Evolutionary conservation across 169 alveolate genomes (phyloP).

Genomic region (Plasmodium adleri): DNA sequence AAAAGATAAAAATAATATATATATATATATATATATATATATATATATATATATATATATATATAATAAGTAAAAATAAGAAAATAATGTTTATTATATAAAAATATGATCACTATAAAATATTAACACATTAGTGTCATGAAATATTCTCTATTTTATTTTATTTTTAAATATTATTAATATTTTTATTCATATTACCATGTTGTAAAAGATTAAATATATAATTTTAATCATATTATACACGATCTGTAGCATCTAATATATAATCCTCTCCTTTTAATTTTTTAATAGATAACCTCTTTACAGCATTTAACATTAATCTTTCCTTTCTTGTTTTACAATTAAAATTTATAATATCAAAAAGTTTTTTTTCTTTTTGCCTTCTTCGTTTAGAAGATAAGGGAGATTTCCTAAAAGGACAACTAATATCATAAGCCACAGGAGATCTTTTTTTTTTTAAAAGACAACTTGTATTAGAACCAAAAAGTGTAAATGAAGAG

Average conservation of each 20-base stretch:
- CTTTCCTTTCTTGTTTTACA: constrained; percentile 84
- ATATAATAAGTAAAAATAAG: too few relatives aligned
- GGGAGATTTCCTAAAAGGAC: constrained; percentile 81
- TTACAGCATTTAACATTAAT: constrained; percentile 78
- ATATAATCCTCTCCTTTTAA: constrained; percentile 65
- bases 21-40: too few relatives aligned
- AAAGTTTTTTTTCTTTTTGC: constrained; percentile 81
- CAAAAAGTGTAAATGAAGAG: constrained; percentile 69
- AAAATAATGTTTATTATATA: too few relatives aligned
- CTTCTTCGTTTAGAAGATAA: constrained; percentile 84
- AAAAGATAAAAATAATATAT: too few relatives aligned
- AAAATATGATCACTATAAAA: too few relatives aligned
- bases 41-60: too few relatives aligned
- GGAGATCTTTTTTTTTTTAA: constrained; percentile 77
- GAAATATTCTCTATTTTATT: neutral
- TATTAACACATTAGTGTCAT: too few relatives aligned
- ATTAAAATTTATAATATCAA: constrained; percentile 80
- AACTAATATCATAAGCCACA: constrained; percentile 83
- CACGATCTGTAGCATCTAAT: constrained; percentile 35
- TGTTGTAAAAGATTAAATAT: neutral
- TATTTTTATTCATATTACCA: neutral
- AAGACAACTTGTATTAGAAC: constrained; percentile 64
- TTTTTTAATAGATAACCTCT: constrained; percentile 70
- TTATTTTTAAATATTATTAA: neutral
- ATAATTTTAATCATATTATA: constrained; percentile 5